Base-by-base conservation (phyloP, 2,329 filamentous ascomycete species). In the Fonsecaea multimorphosa region DNA sequence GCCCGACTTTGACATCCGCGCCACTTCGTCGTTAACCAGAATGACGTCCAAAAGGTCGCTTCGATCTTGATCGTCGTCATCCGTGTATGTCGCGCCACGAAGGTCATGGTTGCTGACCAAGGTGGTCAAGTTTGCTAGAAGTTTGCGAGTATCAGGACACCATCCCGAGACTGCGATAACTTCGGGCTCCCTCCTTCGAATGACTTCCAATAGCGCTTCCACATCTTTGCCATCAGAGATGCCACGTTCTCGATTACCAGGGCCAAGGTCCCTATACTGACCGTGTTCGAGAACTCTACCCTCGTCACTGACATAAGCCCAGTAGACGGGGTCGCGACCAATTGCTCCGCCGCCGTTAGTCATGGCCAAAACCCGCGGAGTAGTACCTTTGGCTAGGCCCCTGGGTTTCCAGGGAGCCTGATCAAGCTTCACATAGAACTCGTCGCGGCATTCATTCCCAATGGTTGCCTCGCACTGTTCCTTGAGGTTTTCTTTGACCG, bases 371-470 rank as follows among this genome's bases (percentile, higher is more conserved):
- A 97, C 92, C 34, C 94, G 90, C 53, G 95, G 93, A 6, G 90
- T 86, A 0, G 93, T 97, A 29, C 95, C 95, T 44, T 96, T 83
- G 22, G 93, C 86, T 86, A 97, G 92, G 9, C 93, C 93, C 78
- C 94, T 93, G 4, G 95, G 93, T 78, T 97, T 97, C 80, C 93
- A 96, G 0, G 95, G 95, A 8, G 95, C 93, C 78, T 99, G 95
- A 74, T 99, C 95, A 27, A 99, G 87, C 76, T 93, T 91, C 77
- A 91, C 89, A 51, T 89, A 91, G 78, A 95, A 98, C 68, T 93
- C 91, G 71, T 96, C 92, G 58, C 95, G 90, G 73, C 93, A 96
- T 61, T 89, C 86, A 73, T 90, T 91, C n/a, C 93, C 88, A 57
- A 99, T 88, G 73, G 93, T 89, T 73, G 96, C 93, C 78, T 99